Conservation (phyloP, 1,139 yeast species). For the Groenewaldozyma auringiensis region DNA sequence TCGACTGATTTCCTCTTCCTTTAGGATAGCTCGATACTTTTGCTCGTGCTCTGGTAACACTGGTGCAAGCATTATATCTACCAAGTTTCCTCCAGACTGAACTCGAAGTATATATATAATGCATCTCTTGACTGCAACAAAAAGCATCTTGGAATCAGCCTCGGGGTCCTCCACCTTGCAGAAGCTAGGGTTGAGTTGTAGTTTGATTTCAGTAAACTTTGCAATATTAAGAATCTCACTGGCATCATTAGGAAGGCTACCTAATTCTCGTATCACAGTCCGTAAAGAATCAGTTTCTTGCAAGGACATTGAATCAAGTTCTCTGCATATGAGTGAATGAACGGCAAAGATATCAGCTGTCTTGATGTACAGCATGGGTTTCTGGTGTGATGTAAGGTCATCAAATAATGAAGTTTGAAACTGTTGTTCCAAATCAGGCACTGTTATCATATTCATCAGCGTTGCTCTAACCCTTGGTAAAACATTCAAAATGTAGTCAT, state of each 20-base stretch:
- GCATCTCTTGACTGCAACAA: constrained; percentile 77
- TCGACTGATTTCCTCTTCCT: constrained; percentile 35
- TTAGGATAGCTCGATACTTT: constrained; percentile 48
- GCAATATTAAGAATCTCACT: constrained; percentile 38
- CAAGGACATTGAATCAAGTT: constrained; percentile 42
- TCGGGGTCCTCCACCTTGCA: constrained; percentile 34
- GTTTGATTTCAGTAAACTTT: constrained; percentile 33
- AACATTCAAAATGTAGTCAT: constrained; percentile 55
- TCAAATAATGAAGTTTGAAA: constrained; percentile 61
- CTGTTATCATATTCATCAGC: constrained; percentile 44
- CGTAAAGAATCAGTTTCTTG: constrained; percentile 51
- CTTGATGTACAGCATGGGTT: constrained; percentile 57
- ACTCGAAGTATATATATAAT: constrained; percentile 73
- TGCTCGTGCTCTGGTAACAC: constrained; percentile 63
- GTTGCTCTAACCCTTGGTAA: constrained; percentile 41
- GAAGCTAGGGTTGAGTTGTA: constrained; percentile 37
- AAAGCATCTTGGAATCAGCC: constrained; percentile 40
- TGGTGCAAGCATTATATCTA: constrained; percentile 67
- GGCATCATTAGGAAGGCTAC: constrained; percentile 38
- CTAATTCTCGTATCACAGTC: constrained; percentile 37
- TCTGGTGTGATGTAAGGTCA: constrained; percentile 58
- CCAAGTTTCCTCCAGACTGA: constrained; percentile 62
- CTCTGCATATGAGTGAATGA: constrained; percentile 49
- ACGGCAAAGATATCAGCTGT: constrained; percentile 58
- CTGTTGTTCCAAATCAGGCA: constrained; percentile 50